Evolutionary conservation across 1,284 basidiomycete species (phyloP).

Genomic region (Ceratobasidium papillatum): DNA sequence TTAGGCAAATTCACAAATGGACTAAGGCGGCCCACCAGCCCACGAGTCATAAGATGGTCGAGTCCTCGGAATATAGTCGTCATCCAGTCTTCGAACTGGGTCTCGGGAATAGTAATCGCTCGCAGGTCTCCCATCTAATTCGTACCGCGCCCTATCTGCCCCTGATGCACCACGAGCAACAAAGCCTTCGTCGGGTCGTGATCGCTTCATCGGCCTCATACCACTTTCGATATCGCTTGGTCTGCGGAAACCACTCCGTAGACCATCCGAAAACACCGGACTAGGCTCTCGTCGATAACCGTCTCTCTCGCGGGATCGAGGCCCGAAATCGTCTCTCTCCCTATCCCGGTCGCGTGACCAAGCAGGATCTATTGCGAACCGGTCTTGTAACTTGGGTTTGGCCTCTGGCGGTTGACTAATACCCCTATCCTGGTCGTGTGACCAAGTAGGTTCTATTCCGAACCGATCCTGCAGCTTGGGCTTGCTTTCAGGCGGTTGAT

Average conservation of each 20-base stretch:
- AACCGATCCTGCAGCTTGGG: conserved; percentile 35
- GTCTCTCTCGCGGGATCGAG: background rate
- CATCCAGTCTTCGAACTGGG: conserved; percentile 7
- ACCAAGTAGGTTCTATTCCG: conserved; percentile 14
- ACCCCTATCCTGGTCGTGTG: conserved; percentile 4
- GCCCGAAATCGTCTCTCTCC: conserved; percentile 10
- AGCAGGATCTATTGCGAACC: conserved; percentile 7
- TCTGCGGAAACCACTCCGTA: conserved; percentile 25
- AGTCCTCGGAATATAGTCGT: conserved; percentile 17
- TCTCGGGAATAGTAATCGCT: conserved; percentile 21
- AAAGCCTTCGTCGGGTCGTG: conserved; percentile 21
- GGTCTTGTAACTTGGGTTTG: conserved; percentile 35
- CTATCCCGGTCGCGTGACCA: conserved; percentile 16
- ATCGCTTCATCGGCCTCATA: conserved; percentile 34
- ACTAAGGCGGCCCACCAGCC: background rate
- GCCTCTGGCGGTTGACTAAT: too few relatives aligned
- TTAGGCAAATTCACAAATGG: background rate
- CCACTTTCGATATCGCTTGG: conserved; percentile 15
- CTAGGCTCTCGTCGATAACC: conserved; percentile 20
- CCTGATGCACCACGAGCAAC: conserved; percentile 7
- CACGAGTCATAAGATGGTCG: conserved; percentile 3
- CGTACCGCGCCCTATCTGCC: background rate
- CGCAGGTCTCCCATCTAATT: conserved; percentile 10
- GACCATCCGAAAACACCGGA: conserved; percentile 22
- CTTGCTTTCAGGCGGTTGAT: conserved; percentile 6